phyloP scores from a whole-genome alignment of 371 early-diverging fungal genomes.

The Spraguea lophii region DNA sequence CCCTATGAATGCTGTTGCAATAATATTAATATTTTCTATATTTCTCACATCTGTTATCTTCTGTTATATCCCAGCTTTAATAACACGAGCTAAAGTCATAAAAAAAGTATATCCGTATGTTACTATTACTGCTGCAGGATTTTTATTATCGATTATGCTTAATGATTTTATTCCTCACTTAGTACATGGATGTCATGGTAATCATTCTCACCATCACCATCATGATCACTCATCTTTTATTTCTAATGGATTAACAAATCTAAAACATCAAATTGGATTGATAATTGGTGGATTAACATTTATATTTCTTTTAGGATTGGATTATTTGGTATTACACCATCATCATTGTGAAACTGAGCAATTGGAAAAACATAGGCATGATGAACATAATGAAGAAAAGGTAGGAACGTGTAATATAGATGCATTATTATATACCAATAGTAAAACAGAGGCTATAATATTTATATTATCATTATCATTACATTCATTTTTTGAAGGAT shows the following conservation, averaged over 20 bases:
- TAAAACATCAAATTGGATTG: constrained; percentile 18
- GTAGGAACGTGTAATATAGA: constrained; percentile 26
- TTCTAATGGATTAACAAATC: too few species aligned
- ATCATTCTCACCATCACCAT: not conserved
- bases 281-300: constrained; percentile 31
- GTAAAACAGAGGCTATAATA: constrained; percentile 36
- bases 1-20: too few species aligned
- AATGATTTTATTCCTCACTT: constrained; percentile 42
- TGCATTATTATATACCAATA: constrained; percentile 26
- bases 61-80: constrained; percentile 12
- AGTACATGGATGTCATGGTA: not conserved
- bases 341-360: constrained; percentile 37
- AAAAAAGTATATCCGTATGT: constrained; percentile 19
- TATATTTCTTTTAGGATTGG: constrained; percentile 33
- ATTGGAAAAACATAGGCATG: not conserved
- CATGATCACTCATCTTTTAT: too few species aligned
- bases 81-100: constrained; percentile 5
- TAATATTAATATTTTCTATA: too few species aligned
- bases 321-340: constrained; percentile 36
- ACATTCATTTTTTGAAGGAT: constrained; percentile 47
- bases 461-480: constrained; percentile 42
- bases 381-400: constrained; percentile 1
- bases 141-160: constrained; percentile 35
- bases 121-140: constrained; percentile 36
- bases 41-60: too few species aligned